Base-by-base conservation (phyloP, 257 asterid genomes). In the Marsdenia floribunda region DNA sequence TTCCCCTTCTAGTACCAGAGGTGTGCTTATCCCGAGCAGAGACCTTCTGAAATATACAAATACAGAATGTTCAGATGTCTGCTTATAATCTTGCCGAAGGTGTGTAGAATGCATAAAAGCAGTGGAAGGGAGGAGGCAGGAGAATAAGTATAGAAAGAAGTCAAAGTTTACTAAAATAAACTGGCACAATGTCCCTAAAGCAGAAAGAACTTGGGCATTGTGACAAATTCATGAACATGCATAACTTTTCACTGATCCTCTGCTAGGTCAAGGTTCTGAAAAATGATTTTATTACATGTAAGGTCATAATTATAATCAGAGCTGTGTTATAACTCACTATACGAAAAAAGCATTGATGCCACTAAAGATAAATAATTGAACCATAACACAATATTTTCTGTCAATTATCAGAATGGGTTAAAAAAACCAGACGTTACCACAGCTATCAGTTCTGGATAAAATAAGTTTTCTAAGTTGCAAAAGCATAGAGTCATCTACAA, bases 1-100 rank as follows among this genome's bases (percentile, higher is more conserved):
- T 87, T 77, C 97, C 97, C 80, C 96, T 88, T 86, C 97, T 87
- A 73, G 77, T 72, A 80, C 91, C 84, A 68, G 97, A 79, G 21
- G 97, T 78, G 79, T 86, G 88, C 18, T 90, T 91, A 75, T 89
- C 99, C 87, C 96, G 81, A 66, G 68, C 76, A 68, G 96, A 82
- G 53, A 84, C 84, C 87, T 90, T 93, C 96, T 82, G 86, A 80
- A 79, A 75, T 64, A 79, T 76, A 72, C 6, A 78, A 81, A 77
- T 53, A 58, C 72, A 72, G 68, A 79, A 74, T 75, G 40, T 64
- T 77, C 50, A 76, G 29, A 37, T 19, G 18, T 19, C 16, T 2
- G 18, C 46, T 38, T 66, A 38, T n/a, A 11, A 65, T 6, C 35
- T 65, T 35, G 2, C 22, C 47, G 5, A 6, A 6, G 49, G 12